phyloP scores from a whole-genome alignment of 768 basidiomycete genomes.

The Boletus speciosus region DNA sequence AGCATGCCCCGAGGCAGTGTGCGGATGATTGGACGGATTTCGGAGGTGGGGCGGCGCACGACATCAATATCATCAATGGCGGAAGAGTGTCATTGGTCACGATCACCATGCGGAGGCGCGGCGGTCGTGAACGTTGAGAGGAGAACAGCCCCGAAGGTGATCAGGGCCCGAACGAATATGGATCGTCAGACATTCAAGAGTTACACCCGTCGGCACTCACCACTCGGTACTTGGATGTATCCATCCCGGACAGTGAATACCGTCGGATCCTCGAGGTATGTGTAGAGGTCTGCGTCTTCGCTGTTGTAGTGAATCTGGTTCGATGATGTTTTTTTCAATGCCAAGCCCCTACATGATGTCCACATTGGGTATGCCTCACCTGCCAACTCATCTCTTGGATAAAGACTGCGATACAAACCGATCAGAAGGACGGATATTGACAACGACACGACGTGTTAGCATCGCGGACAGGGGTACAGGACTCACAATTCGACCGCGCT shows the following conservation, averaged over 20 bases:
- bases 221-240: conserved; percentile 43
- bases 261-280: conserved; percentile 50
- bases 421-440: neutral
- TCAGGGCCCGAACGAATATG: neutral
- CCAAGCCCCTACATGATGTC: neutral
- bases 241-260: conserved; percentile 55
- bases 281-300: conserved; percentile 55
- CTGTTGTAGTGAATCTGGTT: conserved; percentile 62
- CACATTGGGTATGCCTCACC: conserved; percentile 25
- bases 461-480: neutral
- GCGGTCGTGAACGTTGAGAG: neutral
- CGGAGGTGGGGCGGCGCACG: neutral
- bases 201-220: conserved; percentile 20
- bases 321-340: neutral
- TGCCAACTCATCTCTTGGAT: conserved; percentile 69
- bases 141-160: neutral
- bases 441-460: neutral
- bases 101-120: neutral
- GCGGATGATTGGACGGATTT: neutral
- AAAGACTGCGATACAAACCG: conserved; percentile 35
- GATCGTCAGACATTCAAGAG: neutral
- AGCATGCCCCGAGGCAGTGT: conserved; percentile 1
- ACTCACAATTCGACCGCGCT: conserved; percentile 56
- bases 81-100: neutral
- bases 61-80: neutral